Evolutionary conservation across 352 stramenopile species (phyloP), one percentile per base, ranked within the genome.

Genomic region (Globisporangium nodosum): DNA sequence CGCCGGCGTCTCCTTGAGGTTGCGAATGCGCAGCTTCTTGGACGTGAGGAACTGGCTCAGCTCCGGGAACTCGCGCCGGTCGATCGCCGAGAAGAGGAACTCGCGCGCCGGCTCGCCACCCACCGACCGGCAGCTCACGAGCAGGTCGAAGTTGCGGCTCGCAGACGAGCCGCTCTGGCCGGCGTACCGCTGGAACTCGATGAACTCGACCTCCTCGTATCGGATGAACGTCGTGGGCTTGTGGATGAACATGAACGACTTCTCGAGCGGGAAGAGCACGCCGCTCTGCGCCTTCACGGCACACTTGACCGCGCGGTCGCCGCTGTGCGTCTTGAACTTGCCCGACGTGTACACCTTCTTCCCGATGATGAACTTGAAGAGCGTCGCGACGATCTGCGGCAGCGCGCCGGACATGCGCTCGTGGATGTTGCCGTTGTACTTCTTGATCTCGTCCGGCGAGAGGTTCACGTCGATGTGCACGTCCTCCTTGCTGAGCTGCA

Each of bases 161-260:
- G 90, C 96, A 0, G 76, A 88, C 31, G 81, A 87, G 0, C 78
- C 80, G 30, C 68, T 81, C 65, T 97, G 93, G 5, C 94, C 94
- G 1, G 92, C 91, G 68, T 98, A 99, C 9, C 96, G 86, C 74
- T 99, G 94, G 70, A 99, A 99, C 73, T 99, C 95, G 30, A 99
- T 95, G 66, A 89, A 97, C 67, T 98, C 92, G 51, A 99, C 95
- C 76, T 99, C 97, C 64, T 99, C 97, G 77, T 99, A 99, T 57
- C 92, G 90, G 73, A 99, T 98, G 61, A 99, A 90, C 24, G 98
- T 94, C 56, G 97, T 98, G 24, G 97, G 97, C 73, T 99, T 99
- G 85, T 99, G 96, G 68, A 99, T 99, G 69, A 99, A 99, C 78
- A 99, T 98, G 74, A 99, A 99, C 66, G 96, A 98, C 76, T 97